A percentile compares a stretch with the other conserved stretches of the same genome.
These are phyloP conservation scores for Penicillium pancosmium DNA, from an alignment of 495 filamentous ascomycete genomes.

Conservation along the genomic window DNA sequence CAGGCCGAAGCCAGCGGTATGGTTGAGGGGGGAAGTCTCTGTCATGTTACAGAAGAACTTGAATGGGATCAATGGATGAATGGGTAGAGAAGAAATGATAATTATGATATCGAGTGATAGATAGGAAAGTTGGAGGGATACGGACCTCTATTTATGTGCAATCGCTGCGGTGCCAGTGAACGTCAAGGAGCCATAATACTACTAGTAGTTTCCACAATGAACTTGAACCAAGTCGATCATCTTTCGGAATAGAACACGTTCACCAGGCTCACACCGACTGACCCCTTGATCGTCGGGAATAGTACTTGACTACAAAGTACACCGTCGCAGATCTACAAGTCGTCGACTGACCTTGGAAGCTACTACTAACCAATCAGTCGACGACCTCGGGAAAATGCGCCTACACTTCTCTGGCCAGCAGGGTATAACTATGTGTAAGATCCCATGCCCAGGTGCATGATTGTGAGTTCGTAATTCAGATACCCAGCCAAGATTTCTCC, in stretches of 20 bases:
- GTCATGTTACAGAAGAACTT: constrained; percentile 3
- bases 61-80: neutral
- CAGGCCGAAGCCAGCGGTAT: constrained; percentile 11
- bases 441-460: too few relatives aligned
- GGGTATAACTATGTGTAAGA: too few relatives aligned
- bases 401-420: too few relatives aligned
- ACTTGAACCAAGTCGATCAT: neutral
- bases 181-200: neutral
- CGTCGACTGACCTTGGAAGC: neutral
- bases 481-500: too few relatives aligned
- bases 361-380: neutral
- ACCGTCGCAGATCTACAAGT: neutral
- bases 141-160: neutral
- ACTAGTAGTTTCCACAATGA: neutral
- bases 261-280: neutral
- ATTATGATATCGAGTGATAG: neutral
- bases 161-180: neutral
- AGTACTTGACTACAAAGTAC: neutral
- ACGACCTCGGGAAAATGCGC: neutral
- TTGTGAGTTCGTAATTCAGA: too few relatives aligned
- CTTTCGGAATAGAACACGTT: neutral
- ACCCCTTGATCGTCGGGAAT: neutral
- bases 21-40: constrained; percentile 10
- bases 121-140: neutral
- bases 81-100: neutral